Base-by-base conservation (phyloP, 495 filamentous ascomycete genomes). In the Talaromyces nanjingensis region DNA sequence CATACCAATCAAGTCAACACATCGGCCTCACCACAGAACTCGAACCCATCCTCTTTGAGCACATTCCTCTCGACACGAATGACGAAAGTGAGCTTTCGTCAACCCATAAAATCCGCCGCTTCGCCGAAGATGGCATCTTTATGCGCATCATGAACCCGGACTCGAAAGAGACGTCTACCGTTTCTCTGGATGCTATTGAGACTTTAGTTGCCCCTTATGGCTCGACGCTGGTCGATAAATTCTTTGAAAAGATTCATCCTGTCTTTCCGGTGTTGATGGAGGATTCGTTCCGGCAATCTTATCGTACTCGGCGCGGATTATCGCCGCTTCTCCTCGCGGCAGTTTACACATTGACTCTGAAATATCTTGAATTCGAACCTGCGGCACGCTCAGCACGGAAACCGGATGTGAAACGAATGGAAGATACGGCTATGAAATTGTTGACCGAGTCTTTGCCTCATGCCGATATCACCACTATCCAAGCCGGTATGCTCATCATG, bases 201-300 rank as follows among this genome's bases (percentile, higher is more conserved):
- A 84, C 83, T 64, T 77, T 94, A 68, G 89, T 97, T 57, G 84
- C 89, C 33, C 90, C 91, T 6, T 86, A 96, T 74, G 92, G 92
- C 49, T 84, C 87, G 63, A 86, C 86, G 11, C 71, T 97, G 71
- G 86, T 97, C 59, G 89, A 93, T 64, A 82, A 96, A 59, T 98
- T 93, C 79, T 96, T 96, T 68, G 83, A 86, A 60, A 81, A 91
- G 60, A 87, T 97, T 54, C 94, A 97, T 73, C 93, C 92, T 1
- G 91, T 84, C 64, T 96, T 96, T 68, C 93, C 93, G 34, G 91
- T 98, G 64, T 77, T 97, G 59, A 88, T 96, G 69, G 93, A 96
- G 77, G 84, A 86, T 65, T 84, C 92, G 37, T 96, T 96, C 71
- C 85, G 90, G 67, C 90, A 96, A 67, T 90, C 92, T 67, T 91